These are phyloP conservation scores for Fusarium oligoseptatum DNA, from an alignment of 2,329 filamentous ascomycete genomes.

Conservation along the genomic window DNA sequence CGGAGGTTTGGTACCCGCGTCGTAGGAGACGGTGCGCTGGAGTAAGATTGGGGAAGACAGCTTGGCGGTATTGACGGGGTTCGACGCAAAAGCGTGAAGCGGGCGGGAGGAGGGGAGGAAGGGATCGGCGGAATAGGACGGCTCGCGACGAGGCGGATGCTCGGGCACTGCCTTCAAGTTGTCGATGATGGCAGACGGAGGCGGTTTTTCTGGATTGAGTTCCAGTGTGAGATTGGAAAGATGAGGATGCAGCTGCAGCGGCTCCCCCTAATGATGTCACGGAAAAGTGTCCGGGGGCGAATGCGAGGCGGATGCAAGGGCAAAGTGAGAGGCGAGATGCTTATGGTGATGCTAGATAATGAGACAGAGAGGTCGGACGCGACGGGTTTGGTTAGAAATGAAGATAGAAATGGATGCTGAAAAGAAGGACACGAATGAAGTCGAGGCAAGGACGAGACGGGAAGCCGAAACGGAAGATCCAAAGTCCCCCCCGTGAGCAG, in stretches of 20 bases:
- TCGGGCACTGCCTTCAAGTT: constrained; percentile 16
- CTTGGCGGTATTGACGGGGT: constrained; percentile 83
- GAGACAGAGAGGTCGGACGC: constrained; percentile 31
- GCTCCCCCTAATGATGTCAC: constrained; percentile 49
- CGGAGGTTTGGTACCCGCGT: constrained; percentile 80
- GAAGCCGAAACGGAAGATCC: constrained; percentile 43
- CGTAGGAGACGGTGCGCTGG: constrained; percentile 91
- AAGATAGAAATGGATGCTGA: constrained; percentile 25
- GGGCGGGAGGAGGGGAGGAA: constrained; percentile 21
- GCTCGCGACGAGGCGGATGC: constrained; percentile 17
- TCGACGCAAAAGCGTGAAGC: constrained; percentile 31
- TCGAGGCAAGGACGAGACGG: constrained; percentile 37
- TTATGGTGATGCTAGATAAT: constrained; percentile 36
- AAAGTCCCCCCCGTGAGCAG: constrained; percentile 38
- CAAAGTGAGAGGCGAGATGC: constrained; percentile 31
- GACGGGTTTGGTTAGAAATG: constrained; percentile 17
- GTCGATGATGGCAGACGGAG: constrained; percentile 23
- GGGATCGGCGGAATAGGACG: constrained; percentile 18
- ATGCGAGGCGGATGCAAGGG: constrained; percentile 41
- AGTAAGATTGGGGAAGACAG: constrained; percentile 92
- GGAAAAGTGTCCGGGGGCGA: constrained; percentile 34
- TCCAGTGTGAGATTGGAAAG: neutral
- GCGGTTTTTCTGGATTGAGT: constrained; percentile 22
- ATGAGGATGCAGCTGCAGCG: constrained; percentile 29
- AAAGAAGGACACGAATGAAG: constrained; percentile 24